Evolutionary conservation across 352 stramenopile genomes (phyloP), one percentile per base, ranked within the genome.

Genomic region (Globisporangium abappressorium): DNA sequence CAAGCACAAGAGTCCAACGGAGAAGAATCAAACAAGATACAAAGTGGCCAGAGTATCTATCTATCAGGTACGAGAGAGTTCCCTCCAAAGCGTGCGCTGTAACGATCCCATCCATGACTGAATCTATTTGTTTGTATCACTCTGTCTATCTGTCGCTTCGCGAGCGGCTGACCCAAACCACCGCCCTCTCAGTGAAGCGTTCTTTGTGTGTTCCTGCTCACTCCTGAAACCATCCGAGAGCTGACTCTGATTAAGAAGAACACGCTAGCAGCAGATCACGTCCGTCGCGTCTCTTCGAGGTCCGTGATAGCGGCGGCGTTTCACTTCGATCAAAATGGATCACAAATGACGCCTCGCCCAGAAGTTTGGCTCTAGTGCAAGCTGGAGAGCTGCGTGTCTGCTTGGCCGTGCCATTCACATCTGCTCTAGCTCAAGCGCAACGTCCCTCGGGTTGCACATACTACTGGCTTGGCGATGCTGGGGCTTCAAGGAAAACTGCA

Each of bases 261-360:
- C 24, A 14, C n/a, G 7, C 28, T 11, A 4, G 53, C 33, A 11
- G 53, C 26, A 12, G 53, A 57, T 34, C 51, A 9, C 26, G 26
- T 30, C 2, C 24, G 34, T 58, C 14, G 53, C 53, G 53, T 58
- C 53, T 58, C 53, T 58, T 58, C 53, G 53, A 20, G 53, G 26
- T 9, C 2, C 26, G 24, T 15, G 12, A 30, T 8, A 55, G 26
- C 7, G 26, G 53, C 53, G 15, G 53, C 53, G 51, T 57, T 57
- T 57, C 51, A 20, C 24, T 22, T 28, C 11, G 20, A 41, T 58
- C 53, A 26, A 11, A 36, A 57, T 57, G 24, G 24, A 20, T 58
- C 53, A n/a, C 36, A 24, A 9, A n/a, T 22, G 26, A 5, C 53
- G 24, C 15, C 41, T 49, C 15, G 14, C 41, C 41, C 18, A 49